Evolutionary conservation across 345 rosid genomes (phyloP), one percentile per base, ranked within the genome.

Genomic region (Camelina hispida): DNA sequence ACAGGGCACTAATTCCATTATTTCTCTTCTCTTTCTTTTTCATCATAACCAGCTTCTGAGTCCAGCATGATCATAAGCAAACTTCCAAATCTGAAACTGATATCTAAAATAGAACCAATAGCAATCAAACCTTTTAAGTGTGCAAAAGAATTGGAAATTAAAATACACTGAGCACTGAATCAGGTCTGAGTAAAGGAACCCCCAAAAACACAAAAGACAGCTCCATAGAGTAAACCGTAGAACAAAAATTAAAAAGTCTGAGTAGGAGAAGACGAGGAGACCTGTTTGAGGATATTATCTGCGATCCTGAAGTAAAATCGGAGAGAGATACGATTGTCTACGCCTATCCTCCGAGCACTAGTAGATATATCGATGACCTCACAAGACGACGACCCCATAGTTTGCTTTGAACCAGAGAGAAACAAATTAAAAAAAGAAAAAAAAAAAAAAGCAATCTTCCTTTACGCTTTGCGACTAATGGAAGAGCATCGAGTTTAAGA

Each of bases 241-340:
- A 25, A 75, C 38, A 25, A 58, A 66, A 71, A 71, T 14, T 57
- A 40, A 55, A 51, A 62, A 46, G 28, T 25, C 28, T 25, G 30
- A 28, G 30, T 28, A 28, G 30, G 30, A 28, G 22, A 14, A 16
- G 53, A 17, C 38, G 37, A 34, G 4, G 8, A 40, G 18, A 94
- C 99, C 97, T 95, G 97, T 80, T 81, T 92, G 77, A 95, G 97
- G 78, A 95, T 84, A 37, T 92, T 95, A 68, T 92, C 91, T 8
- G 99, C 96, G 84, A 95, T 92, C 76, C 99, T 87, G 62, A 66
- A 82, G 79, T 95, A 95, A 84, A 79, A 87, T n/a, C 78, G 86
- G 57, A 95, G 91, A 63, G 97, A 69, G 69, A 91, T 90, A 54
- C 91, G 89, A 82, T 95, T 85, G 35, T 95, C 99, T 11, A 92